Base-by-base conservation (phyloP, 805 yeast species). In the Yarrowia divulgata region DNA sequence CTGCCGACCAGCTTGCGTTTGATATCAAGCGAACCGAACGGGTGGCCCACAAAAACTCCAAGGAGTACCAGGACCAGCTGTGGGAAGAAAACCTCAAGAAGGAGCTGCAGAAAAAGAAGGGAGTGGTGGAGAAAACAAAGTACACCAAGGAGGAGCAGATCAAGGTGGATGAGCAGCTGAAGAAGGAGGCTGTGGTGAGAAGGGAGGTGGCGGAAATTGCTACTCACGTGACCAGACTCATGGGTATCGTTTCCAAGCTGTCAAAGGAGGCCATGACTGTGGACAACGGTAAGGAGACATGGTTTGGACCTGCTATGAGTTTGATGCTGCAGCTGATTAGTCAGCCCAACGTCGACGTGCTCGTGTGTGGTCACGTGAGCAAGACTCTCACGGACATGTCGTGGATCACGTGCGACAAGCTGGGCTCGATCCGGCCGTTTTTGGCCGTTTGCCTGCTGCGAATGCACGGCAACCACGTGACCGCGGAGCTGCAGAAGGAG, bases 41-140 rank as follows among this genome's bases (percentile, higher is more conserved):
- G 42, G 81, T 79, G 5, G 86, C 87, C 14, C 86, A 86, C 75
- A 91, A 90, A 76, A 91, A 91, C 76, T 81, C 91, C 0, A 93
- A 88, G 75, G 97, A 93, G 74, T 91, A 91, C 74, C 97, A 90
- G 74, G 90, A 93, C 1, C 80, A 85, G 70, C 87, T 91, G 77
- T 94, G 98, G 98, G 99, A 95, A 76, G 93, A 89, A 73, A 85
- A 85, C 66, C 84, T 95, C 40, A 86, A 94, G 74, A 87, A 87
- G 71, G 94, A 92, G 74, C 81, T 93, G 45, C 88, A 66, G 8
- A 73, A 69, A 48, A 67, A 74, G 29, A 67, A 49, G 35, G 66
- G 48, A 5, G 60, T 62, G 29, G 71, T 70, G 3, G 60, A 71
- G 19, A 66, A 69, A 54, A 88, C 84, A 78, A 90, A 90, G 74